Evolutionary conservation across 441 rosid genomes (phyloP).

Genomic region (Rhodomyrtus psidioides): DNA sequence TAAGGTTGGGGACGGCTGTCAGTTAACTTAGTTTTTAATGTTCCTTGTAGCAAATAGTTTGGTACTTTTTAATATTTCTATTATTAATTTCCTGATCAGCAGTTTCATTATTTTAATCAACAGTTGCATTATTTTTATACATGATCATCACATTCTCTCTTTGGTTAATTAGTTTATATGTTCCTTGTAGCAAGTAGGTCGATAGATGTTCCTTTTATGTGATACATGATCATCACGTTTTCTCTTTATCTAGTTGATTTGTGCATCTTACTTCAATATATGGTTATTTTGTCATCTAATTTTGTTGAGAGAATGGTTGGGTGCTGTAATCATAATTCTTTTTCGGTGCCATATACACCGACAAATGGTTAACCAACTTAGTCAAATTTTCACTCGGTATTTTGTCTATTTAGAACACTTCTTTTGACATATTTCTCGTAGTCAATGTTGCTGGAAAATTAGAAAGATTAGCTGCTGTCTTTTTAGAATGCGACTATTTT

Average conservation of each 20-base stretch:
- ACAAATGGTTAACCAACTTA: background rate
- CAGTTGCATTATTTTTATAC: background rate
- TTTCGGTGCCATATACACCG: background rate
- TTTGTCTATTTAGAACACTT: background rate
- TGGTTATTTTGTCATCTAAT: background rate
- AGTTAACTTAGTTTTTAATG: background rate
- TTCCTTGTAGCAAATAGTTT: background rate
- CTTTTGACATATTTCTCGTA: background rate
- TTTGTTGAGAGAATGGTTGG: background rate
- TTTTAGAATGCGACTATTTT: background rate
- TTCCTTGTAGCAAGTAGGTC: background rate
- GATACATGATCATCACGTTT: background rate
- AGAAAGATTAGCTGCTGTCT: background rate
- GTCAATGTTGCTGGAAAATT: background rate
- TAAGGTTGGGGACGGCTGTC: background rate
- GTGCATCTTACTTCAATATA: background rate
- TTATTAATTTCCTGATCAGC: background rate
- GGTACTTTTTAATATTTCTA: background rate
- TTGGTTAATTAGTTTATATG: background rate
- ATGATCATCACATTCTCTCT: background rate
- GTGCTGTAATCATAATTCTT: background rate
- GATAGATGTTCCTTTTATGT: background rate
- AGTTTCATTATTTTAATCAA: background rate
- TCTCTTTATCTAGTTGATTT: background rate
- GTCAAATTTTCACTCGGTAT: background rate